Base-by-base conservation (phyloP, 768 basidiomycete genomes). In the Kwoniella europaea region DNA sequence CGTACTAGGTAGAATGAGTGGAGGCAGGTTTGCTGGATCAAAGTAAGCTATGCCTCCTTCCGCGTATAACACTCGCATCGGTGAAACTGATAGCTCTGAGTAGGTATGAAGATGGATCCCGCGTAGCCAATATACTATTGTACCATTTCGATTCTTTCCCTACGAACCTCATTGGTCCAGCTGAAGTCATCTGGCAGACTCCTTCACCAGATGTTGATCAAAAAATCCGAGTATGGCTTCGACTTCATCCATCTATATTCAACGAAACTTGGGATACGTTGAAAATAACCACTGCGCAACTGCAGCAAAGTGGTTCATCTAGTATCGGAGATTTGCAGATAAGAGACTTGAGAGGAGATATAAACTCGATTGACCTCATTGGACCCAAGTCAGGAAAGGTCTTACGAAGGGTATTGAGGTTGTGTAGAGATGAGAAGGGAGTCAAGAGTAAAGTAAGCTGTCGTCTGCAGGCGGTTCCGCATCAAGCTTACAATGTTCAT, bases 291-390 rank as follows among this genome's bases (percentile, higher is more conserved):
- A 61, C 42, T 0, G 42, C 59, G 2, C 42, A 42, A 16, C 42
- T 61, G 10, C 59, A 27, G n/a, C 59, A 61, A n/a, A 61, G 18
- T 43, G 59, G 42, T n/a, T 44, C 35, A 20, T 61, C 59, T 10
- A 20, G 13, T 9, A 43, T 61, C 6, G n/a, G 27, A 55, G 42
- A 42, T 10, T 82, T 94, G 10, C 89, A 92, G 74, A 86, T 95
- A 16, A 86, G 87, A 7, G 92, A 95, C 79, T 82, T 94, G 59
- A 85, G 90, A 66, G 89, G 88, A 1, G 88, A 89, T 60, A 75
- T 93, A 54, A 92, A 91, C 71, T 86, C 89, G 5, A 96, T 96
- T 75, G 95, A 98, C 81, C 88, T 98, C 43, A 91, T 91, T 86
- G 96, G 96, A 2, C 92, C 92, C 3, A 91, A 89, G 79, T 87